phyloP scores from a whole-genome alignment of 2,329 filamentous ascomycete genomes.

The Magnaporthiopsis rhizophila region DNA sequence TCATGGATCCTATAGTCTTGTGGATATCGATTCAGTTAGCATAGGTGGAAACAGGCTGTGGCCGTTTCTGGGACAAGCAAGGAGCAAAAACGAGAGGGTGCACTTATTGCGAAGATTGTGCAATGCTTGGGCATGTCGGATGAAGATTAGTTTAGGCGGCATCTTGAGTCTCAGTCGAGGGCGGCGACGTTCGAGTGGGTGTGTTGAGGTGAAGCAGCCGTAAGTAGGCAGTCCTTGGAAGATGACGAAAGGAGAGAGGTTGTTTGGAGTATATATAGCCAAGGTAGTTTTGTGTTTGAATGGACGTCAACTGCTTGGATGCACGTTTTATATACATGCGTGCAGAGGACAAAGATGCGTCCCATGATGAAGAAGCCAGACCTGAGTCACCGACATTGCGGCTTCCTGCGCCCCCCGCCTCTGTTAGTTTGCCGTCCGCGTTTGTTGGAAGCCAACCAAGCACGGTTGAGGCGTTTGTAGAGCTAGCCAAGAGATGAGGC shows the following conservation, averaged over 20 bases:
- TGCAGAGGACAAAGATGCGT: not conserved
- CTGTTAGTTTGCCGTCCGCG: not conserved
- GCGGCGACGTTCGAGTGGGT: not conserved
- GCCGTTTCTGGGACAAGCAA: not conserved
- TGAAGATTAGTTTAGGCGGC: slow-evolving; percentile 62
- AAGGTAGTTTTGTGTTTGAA: not conserved
- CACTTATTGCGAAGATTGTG: slow-evolving; percentile 46
- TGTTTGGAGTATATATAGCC: not conserved
- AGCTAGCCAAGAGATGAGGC: not conserved
- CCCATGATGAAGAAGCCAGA: too few species aligned
- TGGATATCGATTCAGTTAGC: slow-evolving; percentile 18
- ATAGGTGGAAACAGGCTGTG: not conserved
- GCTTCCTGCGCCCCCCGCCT: not conserved
- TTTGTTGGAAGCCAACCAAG: not conserved
- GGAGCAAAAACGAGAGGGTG: not conserved
- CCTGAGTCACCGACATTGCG: not conserved
- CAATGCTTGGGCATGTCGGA: slow-evolving; percentile 77
- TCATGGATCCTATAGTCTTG: slow-evolving; percentile 42
- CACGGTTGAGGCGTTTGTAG: too few species aligned
- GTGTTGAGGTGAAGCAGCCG: not conserved
- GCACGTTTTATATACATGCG: not conserved
- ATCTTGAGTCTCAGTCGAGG: slow-evolving; percentile 26
- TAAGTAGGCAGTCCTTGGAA: not conserved
- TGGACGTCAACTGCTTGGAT: not conserved
- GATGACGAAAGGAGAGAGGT: not conserved